Evolutionary conservation across 768 basidiomycete species (phyloP).

Genomic region (Boletus bicolor): DNA sequence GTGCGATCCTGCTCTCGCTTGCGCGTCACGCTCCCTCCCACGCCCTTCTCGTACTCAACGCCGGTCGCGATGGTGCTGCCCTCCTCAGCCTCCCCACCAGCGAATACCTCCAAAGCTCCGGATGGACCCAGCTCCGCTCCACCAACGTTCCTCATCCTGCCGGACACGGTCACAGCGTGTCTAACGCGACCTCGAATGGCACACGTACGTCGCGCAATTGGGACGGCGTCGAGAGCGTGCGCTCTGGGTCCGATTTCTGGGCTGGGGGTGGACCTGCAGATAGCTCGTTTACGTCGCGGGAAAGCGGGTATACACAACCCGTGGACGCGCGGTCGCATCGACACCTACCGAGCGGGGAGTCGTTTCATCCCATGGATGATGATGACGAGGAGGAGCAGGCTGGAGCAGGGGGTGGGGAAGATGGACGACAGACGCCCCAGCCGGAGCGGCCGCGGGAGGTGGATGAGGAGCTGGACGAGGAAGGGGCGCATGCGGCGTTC

Average conservation of each 20-base stretch:
- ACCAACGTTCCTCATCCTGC: not conserved
- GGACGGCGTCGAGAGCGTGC: conserved; percentile 42
- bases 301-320: conserved; percentile 13
- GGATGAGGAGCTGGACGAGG: conserved; percentile 57
- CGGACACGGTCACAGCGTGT: conserved; percentile 20
- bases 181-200: conserved; percentile 16
- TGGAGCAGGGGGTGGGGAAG: not conserved
- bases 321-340: conserved; percentile 8
- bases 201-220: conserved; percentile 5
- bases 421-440: conserved; percentile 26
- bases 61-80: conserved; percentile 77
- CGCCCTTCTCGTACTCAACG: conserved; percentile 77
- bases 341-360: conserved; percentile 25
- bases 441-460: conserved; percentile 8
- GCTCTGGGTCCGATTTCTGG: conserved; percentile 79
- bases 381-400: conserved; percentile 17
- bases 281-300: conserved; percentile 19
- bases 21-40: conserved; percentile 65
- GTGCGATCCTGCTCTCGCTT: conserved; percentile 74
- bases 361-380: conserved; percentile 33
- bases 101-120: conserved; percentile 84
- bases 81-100: conserved; percentile 77
- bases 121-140: conserved; percentile 49
- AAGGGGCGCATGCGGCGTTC: conserved; percentile 78
- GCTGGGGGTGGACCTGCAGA: conserved; percentile 37